Evolutionary conservation across 2,329 filamentous ascomycete species (phyloP), one percentile per base, ranked within the genome.

Genomic region (Aspergillus thermomutatus): DNA sequence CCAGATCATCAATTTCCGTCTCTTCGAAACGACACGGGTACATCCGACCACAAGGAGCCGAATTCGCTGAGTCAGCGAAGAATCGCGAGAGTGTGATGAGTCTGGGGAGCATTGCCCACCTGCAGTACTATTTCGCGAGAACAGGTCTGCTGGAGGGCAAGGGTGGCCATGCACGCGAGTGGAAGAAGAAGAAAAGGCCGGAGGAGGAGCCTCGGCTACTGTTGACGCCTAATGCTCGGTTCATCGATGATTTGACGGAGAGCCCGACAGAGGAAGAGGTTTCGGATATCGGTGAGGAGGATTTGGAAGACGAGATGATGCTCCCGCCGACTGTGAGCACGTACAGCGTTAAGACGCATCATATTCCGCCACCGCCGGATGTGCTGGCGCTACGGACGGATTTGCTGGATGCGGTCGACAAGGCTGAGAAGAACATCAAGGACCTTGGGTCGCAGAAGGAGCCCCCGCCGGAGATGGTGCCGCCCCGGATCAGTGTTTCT

Each of bases 111-210:
- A 99, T 99, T 67, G 91, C 92, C 55, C 94, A 99, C 77, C 80
- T 99, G 69, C 94, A 99, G 75, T 96, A 97, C 77, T 99, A 97
- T 77, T 99, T 99, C 78, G 93, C 94, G 37, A 83, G 94, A 58
- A 99, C 94, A 0, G 94, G 94, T 5, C 77, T 99, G 61, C 78
- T 99, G 51, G 94, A 99, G 69, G 92, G 93, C 55, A 97, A 97
- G 72, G 93, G 92, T 37, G 94, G 86, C 53, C 89, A 95, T 72
- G 88, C 90, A 23, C 89, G 89, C 67, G 89, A 88, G 71, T 87
- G 83, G 68, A 82, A 86, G 63, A 80, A 80, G 60, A 83, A 80
- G 52, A 67, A 62, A 52, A 70, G 64, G 50, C 58, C 57, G 45
- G 70, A 76, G 34, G 75, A 77, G 27, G 68, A 77, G 14, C 76